Base-by-base conservation (phyloP, 495 filamentous ascomycete genomes). In the Penicillium cosmopolitanum region DNA sequence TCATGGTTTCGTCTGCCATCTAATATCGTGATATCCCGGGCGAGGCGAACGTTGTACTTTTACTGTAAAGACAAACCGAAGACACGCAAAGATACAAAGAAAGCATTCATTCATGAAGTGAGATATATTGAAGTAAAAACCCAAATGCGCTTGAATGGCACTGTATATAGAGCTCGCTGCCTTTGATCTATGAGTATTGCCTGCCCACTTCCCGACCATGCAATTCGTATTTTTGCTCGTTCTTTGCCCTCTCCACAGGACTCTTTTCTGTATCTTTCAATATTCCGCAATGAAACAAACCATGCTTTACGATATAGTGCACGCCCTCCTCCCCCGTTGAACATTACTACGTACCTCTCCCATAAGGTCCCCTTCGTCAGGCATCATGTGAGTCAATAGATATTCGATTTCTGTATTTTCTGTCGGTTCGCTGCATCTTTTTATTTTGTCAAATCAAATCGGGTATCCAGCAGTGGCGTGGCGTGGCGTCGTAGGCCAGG, bases 401-500 rank as follows among this genome's bases (percentile, higher is more conserved):
- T 16, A 16, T 28, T 57, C 44, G 36, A 28, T 56, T 53, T 56
- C 18, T 54, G 55, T 53, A 42, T 53, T 43, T 62, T 54, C 62
- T 56, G 55, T 47, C 38, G 35, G 34, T 61, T 58, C 58, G 38
- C 21, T 55, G 56, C 48, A 12, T 38, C 53, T 42, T 28, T 47
- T 44, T 47, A 53, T 44, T 53, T 51, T 48, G 55, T 21, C 50
- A 64, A 53, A 60, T 60, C 53, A 68, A 69, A 77, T 71, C 66
- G 73, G 75, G 73, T 77, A 75, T 77, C 72, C 74, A 73, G 70
- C 71, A 73, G 64, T 63, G 58, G 59, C 50, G 50, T 53, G 64
- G 61, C 51, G 51, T 53, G 64, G 62, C 57, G 51, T 58, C 23
- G 34, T 63, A 52, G 21, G 55, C 56, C 60, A 54, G 52, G 55